Base-by-base conservation (phyloP, 2,329 filamentous ascomycete species). In the Aspergillus novofumigatus region DNA sequence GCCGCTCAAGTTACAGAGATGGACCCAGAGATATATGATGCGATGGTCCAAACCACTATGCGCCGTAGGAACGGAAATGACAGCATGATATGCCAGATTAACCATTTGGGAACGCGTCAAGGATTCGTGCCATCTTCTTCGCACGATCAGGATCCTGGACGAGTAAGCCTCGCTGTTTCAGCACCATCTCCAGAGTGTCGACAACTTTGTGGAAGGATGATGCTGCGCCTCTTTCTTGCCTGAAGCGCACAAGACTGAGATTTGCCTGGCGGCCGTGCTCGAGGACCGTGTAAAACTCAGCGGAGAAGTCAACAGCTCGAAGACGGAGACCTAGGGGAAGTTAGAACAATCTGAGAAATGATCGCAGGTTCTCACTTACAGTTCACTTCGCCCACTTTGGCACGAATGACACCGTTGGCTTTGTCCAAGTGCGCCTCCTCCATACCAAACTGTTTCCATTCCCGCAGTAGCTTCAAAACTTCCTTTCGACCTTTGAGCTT, bases 221-320 rank as follows among this genome's bases (percentile, higher is more conserved):
- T 41, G 91, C 92, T 1, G 93, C 92, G n/a, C 93, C 94, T 57
- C 87, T 87, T 69, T 94, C 91, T 69, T 97, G 92, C 1, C 90
- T 93, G 72, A 97, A 91, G 38, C 91, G 88, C 29, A 90, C 86
- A 62, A 97, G 86, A 71, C 88, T 90, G 54, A 97, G 82, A 49
- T 87, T 87, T 49, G 85, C 86, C 62, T 86, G 87, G 66, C 85
- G 87, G 50, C 90, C 90, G 68, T 94, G 89, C 76, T 96, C 90
- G 60, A 96, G 88, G 41, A 96, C 88, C 1, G 89, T 91, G 77
- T 95, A 95, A 59, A 97, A 83, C 72, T 97, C 91, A 41, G 87
- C 86, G 17, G 91, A 89, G 73, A 97, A 92, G 14, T 88, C 83
- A n/a, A 97, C 92, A 54, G 91, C 88, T 69, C 92, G 94, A 70